Evolutionary conservation across 441 rosid genomes (phyloP).

Genomic region (Jatropha multifida): DNA sequence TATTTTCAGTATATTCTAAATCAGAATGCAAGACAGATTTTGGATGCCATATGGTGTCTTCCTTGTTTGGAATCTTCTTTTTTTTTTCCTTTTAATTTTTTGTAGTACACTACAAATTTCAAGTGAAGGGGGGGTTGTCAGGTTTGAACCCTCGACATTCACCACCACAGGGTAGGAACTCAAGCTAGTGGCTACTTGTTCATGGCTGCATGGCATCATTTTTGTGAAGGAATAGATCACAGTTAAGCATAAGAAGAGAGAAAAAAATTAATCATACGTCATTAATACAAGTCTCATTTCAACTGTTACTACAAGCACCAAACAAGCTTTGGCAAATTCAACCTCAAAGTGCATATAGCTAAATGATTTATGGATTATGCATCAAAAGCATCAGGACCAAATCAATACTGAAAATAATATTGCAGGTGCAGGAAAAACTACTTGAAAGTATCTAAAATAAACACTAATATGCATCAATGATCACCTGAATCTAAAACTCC

Average conservation of each 20-base stretch:
- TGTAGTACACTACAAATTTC: too few relatives aligned
- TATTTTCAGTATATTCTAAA: background rate
- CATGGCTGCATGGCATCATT: background rate
- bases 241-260: background rate
- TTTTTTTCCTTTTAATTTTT: too few relatives aligned
- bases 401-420: background rate
- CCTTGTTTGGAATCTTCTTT: background rate
- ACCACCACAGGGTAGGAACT: background rate
- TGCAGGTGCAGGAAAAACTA: background rate
- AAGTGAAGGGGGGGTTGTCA: background rate
- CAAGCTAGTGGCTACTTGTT: background rate
- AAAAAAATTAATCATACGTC: background rate
- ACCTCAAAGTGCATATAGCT: background rate
- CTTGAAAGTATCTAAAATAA: background rate
- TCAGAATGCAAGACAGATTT: background rate
- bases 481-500: background rate
- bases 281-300: constrained; percentile 2
- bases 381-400: constrained; percentile 7
- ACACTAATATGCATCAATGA: background rate
- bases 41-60: background rate
- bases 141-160: background rate
- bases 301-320: background rate
- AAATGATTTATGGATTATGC: background rate
- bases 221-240: background rate
- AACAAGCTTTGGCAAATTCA: background rate